These are phyloP conservation scores for Odontarrhena argentea DNA, from an alignment of 345 rosid genomes.

Conservation along the genomic window DNA sequence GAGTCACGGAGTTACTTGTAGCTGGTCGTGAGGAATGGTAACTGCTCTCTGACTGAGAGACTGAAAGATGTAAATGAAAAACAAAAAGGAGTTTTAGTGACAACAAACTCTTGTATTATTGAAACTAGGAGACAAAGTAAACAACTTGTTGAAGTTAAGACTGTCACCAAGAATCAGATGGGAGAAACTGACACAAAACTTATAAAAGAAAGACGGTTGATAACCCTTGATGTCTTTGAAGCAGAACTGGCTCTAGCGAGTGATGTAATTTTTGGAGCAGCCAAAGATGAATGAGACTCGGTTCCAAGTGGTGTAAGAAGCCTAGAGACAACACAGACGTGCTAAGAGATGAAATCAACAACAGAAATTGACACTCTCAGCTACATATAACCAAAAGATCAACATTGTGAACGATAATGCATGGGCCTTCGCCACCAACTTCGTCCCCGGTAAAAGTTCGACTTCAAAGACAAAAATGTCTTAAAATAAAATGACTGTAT, in stretches of 20 bases:
- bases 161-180: background rate
- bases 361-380: conserved; percentile 1
- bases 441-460: no score
- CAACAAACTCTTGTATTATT: no score
- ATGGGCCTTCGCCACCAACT: no score
- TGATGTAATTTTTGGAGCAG: conserved; percentile 61
- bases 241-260: conserved; percentile 68
- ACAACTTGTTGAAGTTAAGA: background rate
- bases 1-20: conserved; percentile 88
- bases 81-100: background rate
- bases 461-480: no score
- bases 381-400: conserved; percentile 12
- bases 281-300: conserved; percentile 57
- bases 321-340: conserved; percentile 47
- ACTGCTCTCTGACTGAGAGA: conserved; percentile 76
- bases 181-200: background rate
- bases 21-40: conserved; percentile 72
- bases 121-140: no score
- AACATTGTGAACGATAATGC: background rate
- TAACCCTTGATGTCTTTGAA: conserved; percentile 89
- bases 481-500: no score
- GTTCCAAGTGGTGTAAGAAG: conserved; percentile 89
- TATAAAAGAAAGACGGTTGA: conserved; percentile 14
- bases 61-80: conserved; percentile 65
- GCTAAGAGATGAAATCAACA: background rate